Percentiles rank a stretch among this genome's conserved stretches.
Conservation (phyloP, 108 stramenopile genomes). For the Skeletonema grethae region DNA sequence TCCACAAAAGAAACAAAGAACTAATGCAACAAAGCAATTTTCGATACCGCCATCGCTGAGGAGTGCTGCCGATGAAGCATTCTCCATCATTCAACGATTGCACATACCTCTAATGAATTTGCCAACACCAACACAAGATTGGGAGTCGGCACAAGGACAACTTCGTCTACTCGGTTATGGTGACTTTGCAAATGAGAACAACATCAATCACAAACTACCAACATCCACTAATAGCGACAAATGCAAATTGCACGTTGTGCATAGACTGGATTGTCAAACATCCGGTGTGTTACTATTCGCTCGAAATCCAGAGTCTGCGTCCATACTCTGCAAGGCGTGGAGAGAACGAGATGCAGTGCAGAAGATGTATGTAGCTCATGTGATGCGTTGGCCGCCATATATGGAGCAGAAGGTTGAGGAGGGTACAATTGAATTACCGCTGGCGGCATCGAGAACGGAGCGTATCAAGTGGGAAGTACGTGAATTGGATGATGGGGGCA, state of each 20-base stretch:
- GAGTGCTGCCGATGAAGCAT: slow-evolving; percentile 29
- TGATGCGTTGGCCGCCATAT: slow-evolving; percentile 58
- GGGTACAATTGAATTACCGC: slow-evolving; percentile 54
- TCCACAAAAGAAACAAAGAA: slow-evolving; percentile 22
- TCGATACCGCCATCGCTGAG: slow-evolving; percentile 10
- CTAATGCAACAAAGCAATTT: slow-evolving; percentile 12
- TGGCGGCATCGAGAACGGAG: slow-evolving; percentile 55
- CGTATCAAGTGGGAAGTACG: slow-evolving; percentile 69
- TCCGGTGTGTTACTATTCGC: slow-evolving; percentile 81
- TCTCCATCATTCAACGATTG: slow-evolving; percentile 35
- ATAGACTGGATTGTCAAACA: slow-evolving; percentile 82
- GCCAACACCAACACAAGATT: slow-evolving; percentile 52
- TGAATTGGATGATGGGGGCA: slow-evolving; percentile 34
- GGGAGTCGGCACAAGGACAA: slow-evolving; percentile 76
- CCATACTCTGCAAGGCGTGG: slow-evolving; percentile 60
- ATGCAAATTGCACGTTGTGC: slow-evolving; percentile 53
- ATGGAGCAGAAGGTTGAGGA: slow-evolving; percentile 27
- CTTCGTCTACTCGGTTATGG: slow-evolving; percentile 49
- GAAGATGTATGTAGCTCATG: slow-evolving; percentile 66
- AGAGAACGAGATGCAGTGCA: slow-evolving; percentile 55
- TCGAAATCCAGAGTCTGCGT: slow-evolving; percentile 54
- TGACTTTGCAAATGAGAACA: slow-evolving; percentile 22
- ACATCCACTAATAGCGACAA: neutral
- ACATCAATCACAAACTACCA: neutral
- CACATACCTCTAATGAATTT: slow-evolving; percentile 54